These are phyloP conservation scores for Aschersonia sp. DNA, from an alignment of 2,329 filamentous ascomycete species.

Conservation along the genomic window DNA sequence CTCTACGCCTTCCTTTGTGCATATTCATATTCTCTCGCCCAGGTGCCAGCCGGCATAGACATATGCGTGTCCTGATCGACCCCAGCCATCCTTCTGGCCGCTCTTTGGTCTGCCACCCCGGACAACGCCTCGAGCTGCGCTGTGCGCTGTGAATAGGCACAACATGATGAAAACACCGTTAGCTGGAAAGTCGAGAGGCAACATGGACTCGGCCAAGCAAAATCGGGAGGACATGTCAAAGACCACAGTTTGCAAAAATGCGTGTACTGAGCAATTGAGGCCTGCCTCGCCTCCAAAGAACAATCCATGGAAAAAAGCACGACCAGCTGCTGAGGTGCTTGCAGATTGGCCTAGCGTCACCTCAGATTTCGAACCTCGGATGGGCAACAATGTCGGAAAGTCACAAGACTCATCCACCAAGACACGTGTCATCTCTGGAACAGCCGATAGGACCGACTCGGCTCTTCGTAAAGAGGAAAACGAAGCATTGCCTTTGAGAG, in stretches of 20 bases:
- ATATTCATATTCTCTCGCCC: no score
- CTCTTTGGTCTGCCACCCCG: no score
- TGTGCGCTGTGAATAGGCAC: background rate
- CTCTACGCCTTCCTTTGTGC: no score
- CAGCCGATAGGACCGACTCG: background rate
- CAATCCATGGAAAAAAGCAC: constrained; percentile 15
- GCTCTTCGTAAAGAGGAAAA: background rate
- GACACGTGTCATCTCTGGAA: background rate
- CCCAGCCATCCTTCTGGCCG: no score
- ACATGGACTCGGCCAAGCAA: constrained; percentile 2
- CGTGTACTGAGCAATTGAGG: constrained; percentile 7
- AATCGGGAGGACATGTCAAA: constrained; percentile 12
- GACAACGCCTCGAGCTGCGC: background rate
- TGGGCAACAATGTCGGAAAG: background rate
- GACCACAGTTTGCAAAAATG: background rate
- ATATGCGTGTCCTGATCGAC: no score
- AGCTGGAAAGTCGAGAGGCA: background rate
- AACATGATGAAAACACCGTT: background rate
- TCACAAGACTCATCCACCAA: background rate
- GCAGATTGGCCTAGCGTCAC: constrained; percentile 2
- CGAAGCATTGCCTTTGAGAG: background rate
- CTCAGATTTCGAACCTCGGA: background rate
- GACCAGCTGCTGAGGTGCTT: background rate
- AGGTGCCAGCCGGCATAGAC: no score
- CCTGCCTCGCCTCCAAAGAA: constrained; percentile 18